Base-by-base conservation (phyloP, 331 rosid species). In the Malus hybrid region DNA sequence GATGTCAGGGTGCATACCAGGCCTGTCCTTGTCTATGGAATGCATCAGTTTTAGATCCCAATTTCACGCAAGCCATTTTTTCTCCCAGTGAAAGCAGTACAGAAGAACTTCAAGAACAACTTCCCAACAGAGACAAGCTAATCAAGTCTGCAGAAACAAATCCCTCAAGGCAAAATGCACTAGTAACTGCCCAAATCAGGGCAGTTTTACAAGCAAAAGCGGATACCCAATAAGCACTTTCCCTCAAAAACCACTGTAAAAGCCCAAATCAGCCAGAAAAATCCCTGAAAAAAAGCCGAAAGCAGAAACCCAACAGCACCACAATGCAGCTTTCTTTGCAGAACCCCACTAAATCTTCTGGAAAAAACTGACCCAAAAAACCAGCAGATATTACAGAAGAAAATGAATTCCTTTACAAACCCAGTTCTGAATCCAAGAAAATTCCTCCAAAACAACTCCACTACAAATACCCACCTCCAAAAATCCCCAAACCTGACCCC, bases 1-100 rank as follows among this genome's bases (percentile, higher is more conserved):
- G 16, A 65, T 57, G 78, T 18, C 65, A 69, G 73, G 19, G 7
- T 9, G 50, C 81, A 74, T 86, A 91, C 99, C 99, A 95, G 83
- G 99, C 99, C 84, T 92, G 99, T 22, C 99, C 99, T 85, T 92
- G 97, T 81, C 96, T 92, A 69, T 90, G 97, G 72, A 95, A 95
- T 10, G 98, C 97, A 81, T 95, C 99, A 77, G 81, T 86, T 79
- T 95, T 95, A 61, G 99, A 95, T 78, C 99, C 98, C 90, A 95
- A 79, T 83, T 95, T 95, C 86, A 95, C 48, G 72, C 94, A 90
- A 83, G 97, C 97, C 99, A 95, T 95, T 83, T 95, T 83, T 74
- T 22, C 78, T 77, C 72, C 62, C 76, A 75, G 82, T 73, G 55
- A 79, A 63, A 82, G 61, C 75, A 32, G 32, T 10, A 74, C 19